A percentile compares a stretch with the other conserved stretches of the same genome.
Evolutionary conservation across 352 stramenopile genomes (phyloP).

Genomic region (Phytophthora syringae): DNA sequence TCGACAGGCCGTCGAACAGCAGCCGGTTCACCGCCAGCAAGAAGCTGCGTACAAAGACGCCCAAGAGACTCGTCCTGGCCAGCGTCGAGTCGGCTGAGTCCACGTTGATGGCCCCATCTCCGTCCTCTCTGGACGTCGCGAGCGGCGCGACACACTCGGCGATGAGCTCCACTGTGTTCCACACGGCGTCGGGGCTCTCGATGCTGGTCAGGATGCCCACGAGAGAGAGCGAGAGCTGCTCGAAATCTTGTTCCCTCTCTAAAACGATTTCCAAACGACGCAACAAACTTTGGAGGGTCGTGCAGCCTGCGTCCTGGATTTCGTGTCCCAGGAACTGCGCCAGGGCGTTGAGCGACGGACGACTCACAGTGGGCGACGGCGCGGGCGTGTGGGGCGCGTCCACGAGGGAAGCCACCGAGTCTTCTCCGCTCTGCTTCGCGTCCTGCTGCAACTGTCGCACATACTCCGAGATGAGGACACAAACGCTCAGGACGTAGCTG

Average conservation of each 20-base stretch:
- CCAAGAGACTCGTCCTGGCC: conserved; percentile 60
- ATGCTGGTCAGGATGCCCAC: conserved; percentile 61
- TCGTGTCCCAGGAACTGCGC: conserved; percentile 62
- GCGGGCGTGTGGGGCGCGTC: conserved; percentile 9
- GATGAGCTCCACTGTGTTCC: conserved; percentile 72
- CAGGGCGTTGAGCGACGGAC: conserved; percentile 48
- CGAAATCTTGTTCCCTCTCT: conserved; percentile 41
- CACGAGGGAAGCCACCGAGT: conserved; percentile 33
- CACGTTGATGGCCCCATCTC: conserved; percentile 16
- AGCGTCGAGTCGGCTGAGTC: conserved; percentile 62
- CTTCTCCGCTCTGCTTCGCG: conserved; percentile 24
- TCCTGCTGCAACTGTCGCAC: conserved; percentile 53
- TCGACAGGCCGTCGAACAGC: conserved; percentile 76
- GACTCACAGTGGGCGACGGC: conserved; percentile 25
- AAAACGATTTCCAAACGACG: conserved; percentile 52
- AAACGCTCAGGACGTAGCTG: conserved; percentile 59
- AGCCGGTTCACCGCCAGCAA: conserved; percentile 61
- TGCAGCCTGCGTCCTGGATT: conserved; percentile 42
- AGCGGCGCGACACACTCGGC: conserved; percentile 64
- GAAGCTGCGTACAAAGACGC: conserved; percentile 75
- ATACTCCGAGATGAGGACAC: conserved; percentile 54
- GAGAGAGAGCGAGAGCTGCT: conserved; percentile 52
- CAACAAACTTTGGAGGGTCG: conserved; percentile 51
- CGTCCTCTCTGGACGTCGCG: conserved; percentile 20
- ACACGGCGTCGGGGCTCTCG: conserved; percentile 66